phyloP scores from a whole-genome alignment of 768 basidiomycete genomes.

The Mycena olivaceomarginata region DNA sequence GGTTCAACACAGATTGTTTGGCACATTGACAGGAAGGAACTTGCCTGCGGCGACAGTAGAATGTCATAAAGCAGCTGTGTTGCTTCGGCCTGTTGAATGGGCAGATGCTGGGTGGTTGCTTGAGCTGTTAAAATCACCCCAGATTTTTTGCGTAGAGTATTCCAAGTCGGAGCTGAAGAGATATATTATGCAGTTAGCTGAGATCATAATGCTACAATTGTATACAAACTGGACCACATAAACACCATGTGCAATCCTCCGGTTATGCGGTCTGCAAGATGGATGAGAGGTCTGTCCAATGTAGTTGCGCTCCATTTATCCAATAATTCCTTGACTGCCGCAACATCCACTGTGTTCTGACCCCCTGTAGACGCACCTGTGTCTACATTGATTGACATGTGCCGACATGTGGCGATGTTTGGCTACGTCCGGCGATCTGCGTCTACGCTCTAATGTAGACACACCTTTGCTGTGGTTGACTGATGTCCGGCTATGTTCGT shows the following conservation, averaged over 20 bases:
- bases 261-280: slow-evolving; percentile 44
- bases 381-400: no score
- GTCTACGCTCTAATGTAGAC: no score
- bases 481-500: no score
- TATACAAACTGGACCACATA: not conserved
- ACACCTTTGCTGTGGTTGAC: no score
- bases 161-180: slow-evolving; percentile 37
- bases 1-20: not conserved
- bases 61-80: slow-evolving; percentile 30
- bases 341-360: slow-evolving; percentile 19
- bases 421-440: no score
- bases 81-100: slow-evolving; percentile 48
- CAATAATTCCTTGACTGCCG: slow-evolving; percentile 30
- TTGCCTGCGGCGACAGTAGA: slow-evolving; percentile 25
- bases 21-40: not conserved
- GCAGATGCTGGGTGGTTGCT: slow-evolving; percentile 45
- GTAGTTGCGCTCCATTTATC: slow-evolving; percentile 44
- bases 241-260: slow-evolving; percentile 11
- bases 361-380: no score
- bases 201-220: no score
- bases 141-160: slow-evolving; percentile 15
- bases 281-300: slow-evolving; percentile 48
- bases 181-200: no score
- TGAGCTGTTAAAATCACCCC: slow-evolving; percentile 46
- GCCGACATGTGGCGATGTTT: no score